A percentile compares a stretch with the other conserved stretches of the same genome.
Conservation (phyloP, 805 yeast species). For the Candida insectorum region DNA sequence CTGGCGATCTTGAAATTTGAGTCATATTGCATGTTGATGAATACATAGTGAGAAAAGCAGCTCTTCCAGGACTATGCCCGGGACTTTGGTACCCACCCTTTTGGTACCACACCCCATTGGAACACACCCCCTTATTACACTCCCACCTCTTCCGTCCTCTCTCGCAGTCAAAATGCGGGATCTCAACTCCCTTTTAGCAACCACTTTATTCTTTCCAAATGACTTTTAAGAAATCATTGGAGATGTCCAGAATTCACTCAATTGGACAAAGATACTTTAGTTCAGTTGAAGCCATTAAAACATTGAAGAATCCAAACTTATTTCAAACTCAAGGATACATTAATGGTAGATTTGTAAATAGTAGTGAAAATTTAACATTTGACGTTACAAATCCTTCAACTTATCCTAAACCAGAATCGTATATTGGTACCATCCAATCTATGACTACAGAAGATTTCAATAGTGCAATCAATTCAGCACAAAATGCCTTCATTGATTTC, state of each 20-base stretch:
- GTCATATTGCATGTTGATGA: neutral
- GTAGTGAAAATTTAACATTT: conserved; percentile 46
- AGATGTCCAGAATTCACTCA: too few relatives aligned
- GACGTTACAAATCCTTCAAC: conserved; percentile 76
- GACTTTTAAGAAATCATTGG: too few relatives aligned
- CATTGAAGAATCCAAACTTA: conserved; percentile 10
- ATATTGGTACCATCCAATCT: conserved; percentile 55
- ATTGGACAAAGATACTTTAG: too few relatives aligned
- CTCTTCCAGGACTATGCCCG: too few relatives aligned
- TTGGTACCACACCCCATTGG: too few relatives aligned
- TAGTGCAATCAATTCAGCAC: conserved; percentile 55
- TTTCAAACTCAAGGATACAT: conserved; percentile 53
- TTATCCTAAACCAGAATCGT: conserved; percentile 28
- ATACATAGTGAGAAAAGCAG: conserved; percentile 1
- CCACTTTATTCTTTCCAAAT: too few relatives aligned
- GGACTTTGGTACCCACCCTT: too few relatives aligned
- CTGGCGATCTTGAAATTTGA: conserved; percentile 12
- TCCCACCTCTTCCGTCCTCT: too few relatives aligned
- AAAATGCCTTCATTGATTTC: conserved; percentile 50
- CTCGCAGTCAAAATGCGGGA: too few relatives aligned
- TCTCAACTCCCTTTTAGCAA: too few relatives aligned
- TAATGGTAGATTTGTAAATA: conserved; percentile 70
- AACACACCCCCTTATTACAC: too few relatives aligned
- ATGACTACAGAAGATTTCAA: conserved; percentile 44
- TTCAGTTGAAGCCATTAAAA: conserved; percentile 6